A percentile compares a stretch with the other conserved stretches of the same genome.
Conservation (phyloP, 305 asterid genomes). For the Fraxinus platypoda region DNA sequence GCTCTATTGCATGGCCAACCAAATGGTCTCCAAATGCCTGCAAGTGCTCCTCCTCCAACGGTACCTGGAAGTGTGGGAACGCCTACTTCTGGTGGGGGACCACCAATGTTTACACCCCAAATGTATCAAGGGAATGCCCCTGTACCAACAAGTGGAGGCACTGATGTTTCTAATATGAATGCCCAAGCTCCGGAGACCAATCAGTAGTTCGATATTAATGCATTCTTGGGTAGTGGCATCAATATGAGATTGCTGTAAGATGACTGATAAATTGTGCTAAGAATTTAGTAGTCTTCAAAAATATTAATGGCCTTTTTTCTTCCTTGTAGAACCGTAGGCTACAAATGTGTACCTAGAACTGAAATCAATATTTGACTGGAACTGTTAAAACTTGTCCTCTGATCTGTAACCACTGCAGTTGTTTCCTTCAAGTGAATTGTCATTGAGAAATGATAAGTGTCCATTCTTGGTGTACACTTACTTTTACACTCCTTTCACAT, state of each 20-base stretch:
- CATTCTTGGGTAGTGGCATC: slow-evolving; percentile 5
- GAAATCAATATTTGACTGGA: background rate
- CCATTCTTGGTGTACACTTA: too few relatives aligned
- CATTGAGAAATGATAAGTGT: too few relatives aligned
- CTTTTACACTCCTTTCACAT: too few relatives aligned
- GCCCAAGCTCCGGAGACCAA: slow-evolving; percentile 44
- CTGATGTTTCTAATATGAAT: slow-evolving; percentile 42
- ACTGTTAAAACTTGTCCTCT: background rate
- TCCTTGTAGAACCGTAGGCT: background rate
- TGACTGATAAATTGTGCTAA: background rate
- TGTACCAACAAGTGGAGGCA: slow-evolving; percentile 41
- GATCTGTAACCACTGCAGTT: background rate
- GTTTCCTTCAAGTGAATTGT: background rate
- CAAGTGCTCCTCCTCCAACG: slow-evolving; percentile 46
- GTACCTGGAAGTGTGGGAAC: slow-evolving; percentile 60
- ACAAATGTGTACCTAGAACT: background rate
- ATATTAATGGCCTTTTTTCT: background rate
- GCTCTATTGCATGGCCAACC: slow-evolving; percentile 66
- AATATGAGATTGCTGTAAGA: slow-evolving; percentile 20
- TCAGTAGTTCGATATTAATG: slow-evolving; percentile 32
- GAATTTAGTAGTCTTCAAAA: background rate
- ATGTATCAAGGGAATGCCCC: slow-evolving; percentile 54
- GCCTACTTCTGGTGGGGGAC: slow-evolving; percentile 51
- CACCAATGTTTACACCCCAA: slow-evolving; percentile 61
- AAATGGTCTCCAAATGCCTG: slow-evolving; percentile 69